Conservation (phyloP, 2,329 filamentous ascomycete genomes). For the Aureobasidium vineae region DNA sequence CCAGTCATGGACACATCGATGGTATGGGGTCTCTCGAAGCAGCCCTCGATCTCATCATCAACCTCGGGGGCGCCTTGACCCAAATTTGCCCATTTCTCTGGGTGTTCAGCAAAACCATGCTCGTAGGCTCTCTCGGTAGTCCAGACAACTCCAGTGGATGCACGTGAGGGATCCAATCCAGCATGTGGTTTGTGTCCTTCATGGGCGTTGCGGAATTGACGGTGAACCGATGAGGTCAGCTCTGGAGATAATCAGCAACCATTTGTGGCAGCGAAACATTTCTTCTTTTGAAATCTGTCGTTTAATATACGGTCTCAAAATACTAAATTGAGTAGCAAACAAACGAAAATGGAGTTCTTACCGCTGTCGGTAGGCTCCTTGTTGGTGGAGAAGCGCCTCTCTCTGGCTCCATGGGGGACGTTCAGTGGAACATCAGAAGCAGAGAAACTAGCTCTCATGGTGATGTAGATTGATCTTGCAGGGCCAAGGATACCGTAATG, state of each 20-base stretch:
- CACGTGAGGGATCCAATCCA: constrained; percentile 81
- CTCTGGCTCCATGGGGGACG: constrained; percentile 22
- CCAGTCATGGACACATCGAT: constrained; percentile 77
- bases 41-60: constrained; percentile 79
- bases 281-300: no score
- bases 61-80: constrained; percentile 94
- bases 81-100: constrained; percentile 83
- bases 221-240: constrained; percentile 77
- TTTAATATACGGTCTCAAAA: neutral
- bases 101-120: constrained; percentile 80
- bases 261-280: neutral
- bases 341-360: constrained; percentile 32
- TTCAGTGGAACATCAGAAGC: constrained; percentile 20
- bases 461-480: neutral
- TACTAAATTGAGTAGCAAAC: neutral
- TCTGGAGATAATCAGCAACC: constrained; percentile 52
- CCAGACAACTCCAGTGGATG: constrained; percentile 94
- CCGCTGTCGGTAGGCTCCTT: constrained; percentile 50
- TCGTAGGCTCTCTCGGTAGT: constrained; percentile 83
- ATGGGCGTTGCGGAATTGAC: constrained; percentile 84
- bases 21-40: constrained; percentile 74
- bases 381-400: constrained; percentile 43
- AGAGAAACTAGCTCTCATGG: constrained; percentile 27
- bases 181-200: constrained; percentile 87
- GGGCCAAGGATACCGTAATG: constrained; percentile 10